Evolutionary conservation across 148 eudicot species (phyloP).

Genomic region (Pouteria glomerata): DNA sequence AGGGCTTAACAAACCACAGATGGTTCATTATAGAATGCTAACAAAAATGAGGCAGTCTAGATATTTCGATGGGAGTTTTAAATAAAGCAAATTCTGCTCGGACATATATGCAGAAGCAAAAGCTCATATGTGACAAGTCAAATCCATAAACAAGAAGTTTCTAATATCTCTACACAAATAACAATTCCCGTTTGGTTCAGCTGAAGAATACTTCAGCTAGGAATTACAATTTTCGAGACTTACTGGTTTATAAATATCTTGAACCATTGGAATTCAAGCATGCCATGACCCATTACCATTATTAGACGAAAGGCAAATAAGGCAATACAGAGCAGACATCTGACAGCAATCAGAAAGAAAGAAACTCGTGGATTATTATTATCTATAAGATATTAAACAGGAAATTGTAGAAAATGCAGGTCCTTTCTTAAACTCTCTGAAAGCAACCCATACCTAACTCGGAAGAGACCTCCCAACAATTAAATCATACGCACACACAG

Average conservation of each 20-base stretch:
- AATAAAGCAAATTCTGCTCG: not conserved
- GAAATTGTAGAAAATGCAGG: not conserved
- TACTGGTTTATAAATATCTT: not conserved
- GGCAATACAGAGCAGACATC: not conserved
- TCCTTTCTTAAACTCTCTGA: conserved; percentile 21
- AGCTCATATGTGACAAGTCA: not conserved
- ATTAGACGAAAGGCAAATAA: not conserved
- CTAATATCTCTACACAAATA: too few relatives aligned
- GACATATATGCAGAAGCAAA: not conserved
- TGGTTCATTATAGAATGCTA: not conserved
- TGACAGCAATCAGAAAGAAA: conserved; percentile 10
- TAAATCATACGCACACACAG: conserved; percentile 8
- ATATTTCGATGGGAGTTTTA: not conserved
- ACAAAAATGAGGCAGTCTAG: too few relatives aligned
- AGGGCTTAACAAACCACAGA: too few relatives aligned
- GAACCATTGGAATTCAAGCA: not conserved
- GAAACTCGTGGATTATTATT: conserved; percentile 12
- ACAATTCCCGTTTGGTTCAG: not conserved
- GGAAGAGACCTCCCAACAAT: conserved; percentile 31
- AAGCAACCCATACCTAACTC: conserved; percentile 23
- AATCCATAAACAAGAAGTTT: not conserved
- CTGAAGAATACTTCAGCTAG: not conserved
- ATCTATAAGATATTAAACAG: not conserved
- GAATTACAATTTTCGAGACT: not conserved
- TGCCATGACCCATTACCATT: not conserved